Percentiles rank a stretch among this genome's conserved stretches.
phyloP scores from a whole-genome alignment of 495 filamentous ascomycete species.

The Hypoxylon subgilvum region DNA sequence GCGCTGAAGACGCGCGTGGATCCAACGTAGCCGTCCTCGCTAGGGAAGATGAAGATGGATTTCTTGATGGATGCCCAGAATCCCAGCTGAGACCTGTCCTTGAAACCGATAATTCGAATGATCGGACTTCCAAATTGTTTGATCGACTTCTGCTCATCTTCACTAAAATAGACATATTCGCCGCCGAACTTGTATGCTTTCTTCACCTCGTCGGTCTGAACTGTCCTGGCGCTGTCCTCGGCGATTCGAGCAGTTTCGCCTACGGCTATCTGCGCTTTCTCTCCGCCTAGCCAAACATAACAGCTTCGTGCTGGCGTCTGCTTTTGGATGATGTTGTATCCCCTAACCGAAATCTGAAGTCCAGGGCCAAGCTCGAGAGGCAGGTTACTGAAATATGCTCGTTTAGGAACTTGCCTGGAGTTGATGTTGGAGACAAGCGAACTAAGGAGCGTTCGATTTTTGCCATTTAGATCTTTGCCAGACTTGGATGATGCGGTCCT shows the following conservation, averaged over 20 bases:
- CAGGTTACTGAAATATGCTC: constrained; percentile 83
- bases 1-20: constrained; percentile 93
- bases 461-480: constrained; percentile 75
- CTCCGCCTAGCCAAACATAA: constrained; percentile 84
- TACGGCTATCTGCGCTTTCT: constrained; percentile 78
- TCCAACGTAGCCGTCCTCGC: constrained; percentile 86
- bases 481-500: constrained; percentile 55
- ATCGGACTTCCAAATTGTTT: constrained; percentile 77
- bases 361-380: constrained; percentile 85
- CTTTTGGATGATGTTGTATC: constrained; percentile 84
- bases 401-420: constrained; percentile 84
- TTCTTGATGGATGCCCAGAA: constrained; percentile 87
- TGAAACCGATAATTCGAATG: constrained; percentile 94
- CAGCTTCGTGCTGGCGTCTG: constrained; percentile 79
- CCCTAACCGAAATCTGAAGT: constrained; percentile 86
- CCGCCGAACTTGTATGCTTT: constrained; percentile 97
- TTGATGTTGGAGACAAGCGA: constrained; percentile 89
- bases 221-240: constrained; percentile 72
- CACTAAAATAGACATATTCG: constrained; percentile 82
- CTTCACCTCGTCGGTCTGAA: constrained; percentile 81
- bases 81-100: constrained; percentile 73
- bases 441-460: constrained; percentile 80
- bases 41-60: constrained; percentile 91
- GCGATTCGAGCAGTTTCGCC: constrained; percentile 74
- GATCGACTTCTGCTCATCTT: constrained; percentile 78